These are phyloP conservation scores for Pachyrhizus erosus DNA, from an alignment of 306 rosid genomes.

Conservation along the genomic window DNA sequence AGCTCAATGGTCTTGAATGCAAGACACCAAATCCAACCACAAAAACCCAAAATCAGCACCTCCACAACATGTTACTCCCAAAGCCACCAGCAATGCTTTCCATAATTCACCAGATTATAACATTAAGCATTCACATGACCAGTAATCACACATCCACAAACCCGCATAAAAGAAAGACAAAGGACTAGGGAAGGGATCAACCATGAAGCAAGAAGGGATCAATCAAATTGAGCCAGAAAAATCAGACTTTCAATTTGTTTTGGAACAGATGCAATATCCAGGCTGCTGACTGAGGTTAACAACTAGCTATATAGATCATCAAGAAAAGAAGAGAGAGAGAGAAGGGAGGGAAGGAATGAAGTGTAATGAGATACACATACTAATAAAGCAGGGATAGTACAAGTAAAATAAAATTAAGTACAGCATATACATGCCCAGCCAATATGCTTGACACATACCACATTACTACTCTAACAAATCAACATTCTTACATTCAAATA, in stretches of 20 bases:
- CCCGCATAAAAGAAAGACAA: no score
- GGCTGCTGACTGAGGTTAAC: neutral
- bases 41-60: no score
- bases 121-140: no score
- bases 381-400: neutral
- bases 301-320: neutral
- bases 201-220: neutral
- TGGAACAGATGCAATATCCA: neutral
- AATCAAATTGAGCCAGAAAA: neutral
- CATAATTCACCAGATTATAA: no score
- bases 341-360: neutral
- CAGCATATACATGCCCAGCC: neutral
- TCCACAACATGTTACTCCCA: no score
- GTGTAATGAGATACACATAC: neutral
- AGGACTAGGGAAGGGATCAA: conserved; percentile 12
- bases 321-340: neutral
- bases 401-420: neutral
- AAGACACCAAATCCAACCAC: no score
- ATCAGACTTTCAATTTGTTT: neutral
- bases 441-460: neutral
- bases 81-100: no score
- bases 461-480: conserved; percentile 26
- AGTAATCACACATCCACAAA: no score
- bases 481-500: conserved; percentile 21
- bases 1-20: no score